Conservation (phyloP, 2,329 filamentous ascomycete species). For the Tolypocladium tropicale region DNA sequence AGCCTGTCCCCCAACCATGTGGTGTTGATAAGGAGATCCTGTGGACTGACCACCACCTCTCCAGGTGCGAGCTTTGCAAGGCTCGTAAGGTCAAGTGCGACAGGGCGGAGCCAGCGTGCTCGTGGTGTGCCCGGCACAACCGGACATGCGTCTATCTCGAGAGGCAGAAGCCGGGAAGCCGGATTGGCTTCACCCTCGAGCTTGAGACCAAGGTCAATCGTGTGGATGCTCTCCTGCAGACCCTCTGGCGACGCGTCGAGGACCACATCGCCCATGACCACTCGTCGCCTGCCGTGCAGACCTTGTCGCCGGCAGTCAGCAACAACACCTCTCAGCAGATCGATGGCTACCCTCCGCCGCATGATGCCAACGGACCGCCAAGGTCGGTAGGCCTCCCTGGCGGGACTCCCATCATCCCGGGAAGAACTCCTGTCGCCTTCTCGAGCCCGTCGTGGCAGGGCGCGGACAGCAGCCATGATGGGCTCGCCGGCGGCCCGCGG, state of each 20-base stretch:
- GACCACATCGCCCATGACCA: slow-evolving; percentile 29
- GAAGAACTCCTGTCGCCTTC: slow-evolving; percentile 27
- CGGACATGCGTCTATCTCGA: slow-evolving; percentile 60
- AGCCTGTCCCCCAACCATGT: slow-evolving; percentile 6
- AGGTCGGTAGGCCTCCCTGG: slow-evolving; percentile 5
- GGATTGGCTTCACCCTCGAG: slow-evolving; percentile 52
- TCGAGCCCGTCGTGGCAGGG: slow-evolving; percentile 21
- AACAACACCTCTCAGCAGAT: slow-evolving; percentile 17
- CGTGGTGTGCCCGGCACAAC: slow-evolving; percentile 60
- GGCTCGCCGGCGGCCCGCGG: slow-evolving; percentile 3
- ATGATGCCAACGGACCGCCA: slow-evolving; percentile 10
- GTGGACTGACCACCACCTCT: neutral
- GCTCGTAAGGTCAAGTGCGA: slow-evolving; percentile 38
- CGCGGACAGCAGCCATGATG: slow-evolving; percentile 18
- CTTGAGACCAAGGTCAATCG: slow-evolving; percentile 44
- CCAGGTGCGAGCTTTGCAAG: slow-evolving; percentile 33
- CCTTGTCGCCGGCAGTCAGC: slow-evolving; percentile 22
- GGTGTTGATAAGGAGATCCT: neutral
- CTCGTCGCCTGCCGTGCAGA: slow-evolving; percentile 7
- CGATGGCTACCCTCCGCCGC: slow-evolving; percentile 13
- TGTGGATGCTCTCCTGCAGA: slow-evolving; percentile 36
- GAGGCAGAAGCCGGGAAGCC: slow-evolving; percentile 57
- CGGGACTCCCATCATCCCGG: slow-evolving; percentile 13
- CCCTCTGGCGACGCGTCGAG: slow-evolving; percentile 29
- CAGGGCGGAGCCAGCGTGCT: slow-evolving; percentile 50